Percentiles rank a stretch among this genome's conserved stretches.
phyloP scores from a whole-genome alignment of 176 grass and related monocot genomes.

The Aegilops umbellulata region DNA sequence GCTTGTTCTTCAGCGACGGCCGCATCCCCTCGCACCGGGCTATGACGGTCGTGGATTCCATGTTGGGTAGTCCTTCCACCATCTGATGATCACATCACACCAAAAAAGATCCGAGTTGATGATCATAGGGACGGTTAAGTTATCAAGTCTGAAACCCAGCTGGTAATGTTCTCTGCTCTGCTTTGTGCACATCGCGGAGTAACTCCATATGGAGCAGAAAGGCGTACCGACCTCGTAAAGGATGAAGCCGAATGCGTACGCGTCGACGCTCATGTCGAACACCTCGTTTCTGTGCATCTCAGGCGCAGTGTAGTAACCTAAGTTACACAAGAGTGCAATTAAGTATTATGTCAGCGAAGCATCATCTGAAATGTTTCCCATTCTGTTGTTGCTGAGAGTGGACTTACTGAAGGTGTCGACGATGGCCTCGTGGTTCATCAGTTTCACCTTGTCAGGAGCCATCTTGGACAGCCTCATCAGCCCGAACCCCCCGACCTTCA shows the following conservation, averaged over 20 bases:
- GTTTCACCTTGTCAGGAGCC: slow-evolving; percentile 50
- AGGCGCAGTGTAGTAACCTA: slow-evolving; percentile 78
- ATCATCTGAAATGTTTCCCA: neutral
- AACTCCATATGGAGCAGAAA: neutral
- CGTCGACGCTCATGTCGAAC: slow-evolving; percentile 73
- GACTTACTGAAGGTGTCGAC: slow-evolving; percentile 75
- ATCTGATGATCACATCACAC: slow-evolving; percentile 55
- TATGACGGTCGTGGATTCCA: slow-evolving; percentile 3
- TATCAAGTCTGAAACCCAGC: neutral
- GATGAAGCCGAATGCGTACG: slow-evolving; percentile 88
- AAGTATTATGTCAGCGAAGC: neutral
- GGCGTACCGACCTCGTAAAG: slow-evolving; percentile 67
- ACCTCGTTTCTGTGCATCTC: slow-evolving; percentile 75
- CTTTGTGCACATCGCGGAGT: neutral
- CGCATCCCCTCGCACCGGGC: slow-evolving; percentile 60
- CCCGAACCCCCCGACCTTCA: slow-evolving; percentile 85
- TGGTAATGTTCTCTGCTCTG: neutral
- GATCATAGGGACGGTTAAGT: neutral
- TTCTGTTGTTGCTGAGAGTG: slow-evolving; percentile 1
- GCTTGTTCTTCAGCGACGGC: slow-evolving; percentile 73
- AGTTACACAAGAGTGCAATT: neutral
- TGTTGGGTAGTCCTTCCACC: slow-evolving; percentile 29
- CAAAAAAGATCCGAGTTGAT: neutral
- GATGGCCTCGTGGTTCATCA: slow-evolving; percentile 43
- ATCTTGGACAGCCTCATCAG: slow-evolving; percentile 55